These are phyloP conservation scores for Aspergillus baeticus DNA, from an alignment of 495 filamentous ascomycete genomes.

Conservation along the genomic window DNA sequence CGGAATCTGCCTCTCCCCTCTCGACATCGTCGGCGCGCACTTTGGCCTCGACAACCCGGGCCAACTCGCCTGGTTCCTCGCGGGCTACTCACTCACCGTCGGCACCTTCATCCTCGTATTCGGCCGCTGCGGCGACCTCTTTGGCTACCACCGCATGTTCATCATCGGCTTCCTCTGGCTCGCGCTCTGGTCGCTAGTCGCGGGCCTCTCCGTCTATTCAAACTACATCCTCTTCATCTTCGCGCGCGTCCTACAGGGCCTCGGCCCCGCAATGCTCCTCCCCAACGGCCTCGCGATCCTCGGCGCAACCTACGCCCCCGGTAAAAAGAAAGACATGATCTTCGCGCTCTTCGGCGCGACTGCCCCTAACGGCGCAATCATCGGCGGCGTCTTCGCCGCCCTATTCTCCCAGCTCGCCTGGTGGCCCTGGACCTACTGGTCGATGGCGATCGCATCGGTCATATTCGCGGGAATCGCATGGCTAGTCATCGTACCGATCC, in stretches of 20 bases:
- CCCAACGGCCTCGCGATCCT: constrained; percentile 65
- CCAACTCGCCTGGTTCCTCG: constrained; percentile 52
- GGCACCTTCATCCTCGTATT: constrained; percentile 66
- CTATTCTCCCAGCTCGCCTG: constrained; percentile 53
- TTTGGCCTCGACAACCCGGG: constrained; percentile 44
- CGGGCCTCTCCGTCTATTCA: constrained; percentile 49
- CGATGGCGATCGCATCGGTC: constrained; percentile 45
- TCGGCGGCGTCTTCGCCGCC: constrained; percentile 49
- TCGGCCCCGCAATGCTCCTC: constrained; percentile 59
- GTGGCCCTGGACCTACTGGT: constrained; percentile 71
- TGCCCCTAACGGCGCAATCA: constrained; percentile 53
- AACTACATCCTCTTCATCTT: constrained; percentile 56
- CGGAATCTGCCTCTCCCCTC: constrained; percentile 34
- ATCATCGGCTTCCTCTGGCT: constrained; percentile 57
- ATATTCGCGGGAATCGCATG: constrained; percentile 38
- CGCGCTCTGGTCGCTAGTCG: constrained; percentile 56
- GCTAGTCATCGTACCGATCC: constrained; percentile 49
- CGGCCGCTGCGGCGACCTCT: constrained; percentile 58
- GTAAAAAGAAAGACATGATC: constrained; percentile 58
- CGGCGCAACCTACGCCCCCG: constrained; percentile 53
- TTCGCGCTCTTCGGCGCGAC: constrained; percentile 64
- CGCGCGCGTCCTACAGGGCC: constrained; percentile 58
- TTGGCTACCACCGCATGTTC: constrained; percentile 58
- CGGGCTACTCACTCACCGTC: constrained; percentile 57
- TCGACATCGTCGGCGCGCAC: constrained; percentile 43